phyloP scores from a whole-genome alignment of 352 stramenopile species.

The Nothophytophthora sp. region DNA sequence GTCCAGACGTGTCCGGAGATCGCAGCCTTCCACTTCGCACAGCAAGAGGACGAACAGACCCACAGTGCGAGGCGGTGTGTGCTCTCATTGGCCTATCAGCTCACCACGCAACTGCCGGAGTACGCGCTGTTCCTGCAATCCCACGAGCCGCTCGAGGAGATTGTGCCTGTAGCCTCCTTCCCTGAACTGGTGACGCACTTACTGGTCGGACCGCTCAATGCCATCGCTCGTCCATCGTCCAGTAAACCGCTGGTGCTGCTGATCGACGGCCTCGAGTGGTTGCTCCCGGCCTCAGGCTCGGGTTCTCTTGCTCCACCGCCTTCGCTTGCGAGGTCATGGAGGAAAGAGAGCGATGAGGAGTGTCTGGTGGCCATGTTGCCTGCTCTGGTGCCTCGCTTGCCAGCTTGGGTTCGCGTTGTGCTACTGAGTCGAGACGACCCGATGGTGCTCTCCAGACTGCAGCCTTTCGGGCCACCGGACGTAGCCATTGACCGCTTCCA shows the following conservation, averaged over 20 bases:
- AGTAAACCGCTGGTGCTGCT: conserved; percentile 63
- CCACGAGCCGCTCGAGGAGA: conserved; percentile 70
- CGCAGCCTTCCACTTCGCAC: conserved; percentile 70
- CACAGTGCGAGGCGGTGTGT: conserved; percentile 63
- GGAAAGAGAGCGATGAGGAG: conserved; percentile 33
- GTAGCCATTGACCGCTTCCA: conserved; percentile 48
- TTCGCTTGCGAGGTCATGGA: conserved; percentile 12
- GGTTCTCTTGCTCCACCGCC: conserved; percentile 16
- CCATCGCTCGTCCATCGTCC: conserved; percentile 52
- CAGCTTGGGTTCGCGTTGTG: conserved; percentile 69
- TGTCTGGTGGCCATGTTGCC: conserved; percentile 65
- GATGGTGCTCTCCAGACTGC: conserved; percentile 56
- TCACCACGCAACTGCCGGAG: conserved; percentile 73
- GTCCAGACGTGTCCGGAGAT: conserved; percentile 72
- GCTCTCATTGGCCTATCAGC: conserved; percentile 69
- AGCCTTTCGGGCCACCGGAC: conserved; percentile 42
- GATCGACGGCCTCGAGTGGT: conserved; percentile 67
- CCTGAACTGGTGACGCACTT: conserved; percentile 48
- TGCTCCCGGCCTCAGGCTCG: conserved; percentile 24
- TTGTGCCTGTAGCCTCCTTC: conserved; percentile 73
- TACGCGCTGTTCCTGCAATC: conserved; percentile 69
- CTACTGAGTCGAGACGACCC: conserved; percentile 66
- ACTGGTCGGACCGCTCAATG: conserved; percentile 62
- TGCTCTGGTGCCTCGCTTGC: conserved; percentile 47
- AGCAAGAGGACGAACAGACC: conserved; percentile 76